A percentile compares a stretch with the other conserved stretches of the same genome.
These are phyloP conservation scores for Datisca glomerata DNA, from an alignment of 306 rosid species.

Conservation along the genomic window DNA sequence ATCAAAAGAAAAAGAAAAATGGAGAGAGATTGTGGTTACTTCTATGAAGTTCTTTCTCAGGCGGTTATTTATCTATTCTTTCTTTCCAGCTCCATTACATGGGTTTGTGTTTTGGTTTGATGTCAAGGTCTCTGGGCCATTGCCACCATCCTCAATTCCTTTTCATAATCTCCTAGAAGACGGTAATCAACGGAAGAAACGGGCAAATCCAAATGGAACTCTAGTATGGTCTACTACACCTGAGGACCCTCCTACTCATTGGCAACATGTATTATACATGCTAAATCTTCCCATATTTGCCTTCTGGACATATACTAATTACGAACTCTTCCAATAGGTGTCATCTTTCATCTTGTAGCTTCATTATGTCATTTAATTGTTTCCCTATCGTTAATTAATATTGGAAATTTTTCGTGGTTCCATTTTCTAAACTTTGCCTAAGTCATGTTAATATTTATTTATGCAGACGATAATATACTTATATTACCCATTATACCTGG, in stretches of 20 bases:
- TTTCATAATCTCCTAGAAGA: slow-evolving; percentile 40
- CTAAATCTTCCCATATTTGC: too few relatives aligned
- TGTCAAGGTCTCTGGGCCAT: slow-evolving; percentile 75
- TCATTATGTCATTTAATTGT: too few relatives aligned
- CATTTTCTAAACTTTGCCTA: not conserved
- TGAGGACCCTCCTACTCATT: slow-evolving; percentile 98
- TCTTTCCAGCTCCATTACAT: slow-evolving; percentile 78
- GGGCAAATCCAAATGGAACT: slow-evolving; percentile 64
- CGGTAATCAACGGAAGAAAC: slow-evolving; percentile 61
- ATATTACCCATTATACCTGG: slow-evolving; percentile 83
- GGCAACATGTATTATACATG: slow-evolving; percentile 74
- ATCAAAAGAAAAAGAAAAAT: too few relatives aligned
- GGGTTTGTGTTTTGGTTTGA: slow-evolving; percentile 99
- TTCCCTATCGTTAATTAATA: too few relatives aligned
- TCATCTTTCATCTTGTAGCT: too few relatives aligned
- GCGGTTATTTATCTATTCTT: too few relatives aligned
- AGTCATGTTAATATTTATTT: slow-evolving; percentile 16
- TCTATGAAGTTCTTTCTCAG: too few relatives aligned
- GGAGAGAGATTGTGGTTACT: too few relatives aligned
- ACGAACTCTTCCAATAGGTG: too few relatives aligned
- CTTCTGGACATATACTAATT: too few relatives aligned
- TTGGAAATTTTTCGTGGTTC: too few relatives aligned
- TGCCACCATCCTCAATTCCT: slow-evolving; percentile 22
- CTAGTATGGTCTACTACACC: slow-evolving; percentile 87
- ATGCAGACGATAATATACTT: slow-evolving; percentile 85